Conservation (phyloP, 169 alveolate genomes). For the Haemoproteus tartakovskyi region DNA sequence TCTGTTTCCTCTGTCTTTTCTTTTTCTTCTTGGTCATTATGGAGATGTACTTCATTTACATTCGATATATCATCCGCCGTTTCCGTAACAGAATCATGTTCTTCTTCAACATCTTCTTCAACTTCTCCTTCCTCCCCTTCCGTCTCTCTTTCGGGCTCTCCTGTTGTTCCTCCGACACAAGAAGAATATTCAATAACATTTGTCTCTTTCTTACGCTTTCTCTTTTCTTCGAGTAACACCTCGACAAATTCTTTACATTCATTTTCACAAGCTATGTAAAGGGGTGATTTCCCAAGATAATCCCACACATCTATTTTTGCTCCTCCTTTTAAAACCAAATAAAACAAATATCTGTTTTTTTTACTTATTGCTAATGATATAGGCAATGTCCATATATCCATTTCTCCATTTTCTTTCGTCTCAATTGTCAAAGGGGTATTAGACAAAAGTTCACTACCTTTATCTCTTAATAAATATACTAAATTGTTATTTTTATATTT, state of each 20-base stretch:
- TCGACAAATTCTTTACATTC: slow-evolving; percentile 77
- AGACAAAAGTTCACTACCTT: slow-evolving; percentile 84
- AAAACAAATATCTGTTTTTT: slow-evolving; percentile 75
- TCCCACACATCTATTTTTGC: slow-evolving; percentile 86
- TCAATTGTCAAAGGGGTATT: slow-evolving; percentile 82
- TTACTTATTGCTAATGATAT: slow-evolving; percentile 81
- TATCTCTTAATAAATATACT: slow-evolving; percentile 70
- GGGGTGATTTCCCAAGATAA: slow-evolving; percentile 83
- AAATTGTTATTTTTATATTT: slow-evolving; percentile 70
- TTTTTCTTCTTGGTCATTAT: neutral
- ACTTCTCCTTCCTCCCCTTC: neutral
- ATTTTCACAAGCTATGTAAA: slow-evolving; percentile 82
- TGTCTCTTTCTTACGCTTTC: slow-evolving; percentile 65
- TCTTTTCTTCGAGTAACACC: slow-evolving; percentile 69
- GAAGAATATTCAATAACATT: slow-evolving; percentile 68
- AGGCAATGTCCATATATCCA: slow-evolving; percentile 84
- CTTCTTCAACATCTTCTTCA: neutral
- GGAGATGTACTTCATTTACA: too few relatives aligned
- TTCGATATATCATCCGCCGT: neutral
- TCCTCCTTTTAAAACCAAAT: slow-evolving; percentile 81
- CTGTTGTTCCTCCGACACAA: slow-evolving; percentile 50
- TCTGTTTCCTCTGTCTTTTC: neutral
- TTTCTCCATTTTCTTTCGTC: slow-evolving; percentile 77
- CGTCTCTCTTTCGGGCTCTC: neutral
- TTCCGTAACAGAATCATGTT: neutral